A percentile compares a stretch with the other conserved stretches of the same genome.
Evolutionary conservation across 2,329 filamentous ascomycete species (phyloP).

Genomic region (Arthroderma uncinatum): DNA sequence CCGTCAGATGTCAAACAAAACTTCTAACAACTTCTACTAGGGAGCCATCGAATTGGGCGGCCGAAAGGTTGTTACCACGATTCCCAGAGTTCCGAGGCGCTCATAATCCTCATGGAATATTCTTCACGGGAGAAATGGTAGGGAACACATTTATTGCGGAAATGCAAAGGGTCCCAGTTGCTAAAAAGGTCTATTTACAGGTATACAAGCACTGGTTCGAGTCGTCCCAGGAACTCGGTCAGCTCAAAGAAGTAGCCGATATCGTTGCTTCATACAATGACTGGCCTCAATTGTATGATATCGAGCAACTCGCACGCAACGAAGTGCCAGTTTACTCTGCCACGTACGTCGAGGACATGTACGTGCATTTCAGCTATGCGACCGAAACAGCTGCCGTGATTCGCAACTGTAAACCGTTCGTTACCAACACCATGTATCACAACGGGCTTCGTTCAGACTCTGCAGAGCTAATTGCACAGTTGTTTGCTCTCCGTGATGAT

Average conservation of each 20-base stretch:
- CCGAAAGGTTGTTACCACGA: constrained; percentile 33
- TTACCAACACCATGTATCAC: constrained; percentile 82
- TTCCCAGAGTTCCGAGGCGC: constrained; percentile 40
- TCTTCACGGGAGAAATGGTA: constrained; percentile 83
- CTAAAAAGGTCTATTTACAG: constrained; percentile 19
- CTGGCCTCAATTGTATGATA: constrained; percentile 70
- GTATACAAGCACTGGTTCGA: constrained; percentile 78
- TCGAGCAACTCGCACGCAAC: constrained; percentile 60
- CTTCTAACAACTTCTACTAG: constrained; percentile 18
- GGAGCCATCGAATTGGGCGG: constrained; percentile 63
- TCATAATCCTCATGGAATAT: constrained; percentile 45
- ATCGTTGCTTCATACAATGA: constrained; percentile 55
- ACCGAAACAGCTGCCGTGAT: constrained; percentile 63
- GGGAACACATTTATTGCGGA: background rate
- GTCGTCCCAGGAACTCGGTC: constrained; percentile 62
- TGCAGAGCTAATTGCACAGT: constrained; percentile 62
- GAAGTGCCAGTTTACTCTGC: constrained; percentile 78
- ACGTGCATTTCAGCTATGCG: constrained; percentile 68
- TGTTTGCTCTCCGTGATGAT: constrained; percentile 68
- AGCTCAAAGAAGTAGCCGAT: constrained; percentile 57
- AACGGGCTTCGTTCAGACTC: constrained; percentile 63
- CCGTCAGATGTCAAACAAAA: background rate
- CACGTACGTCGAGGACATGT: constrained; percentile 81
- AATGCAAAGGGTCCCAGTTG: background rate
- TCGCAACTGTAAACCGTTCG: constrained; percentile 64